A percentile compares a stretch with the other conserved stretches of the same genome.
phyloP scores from a whole-genome alignment of 352 stramenopile species.

The Peronospora destructor region DNA sequence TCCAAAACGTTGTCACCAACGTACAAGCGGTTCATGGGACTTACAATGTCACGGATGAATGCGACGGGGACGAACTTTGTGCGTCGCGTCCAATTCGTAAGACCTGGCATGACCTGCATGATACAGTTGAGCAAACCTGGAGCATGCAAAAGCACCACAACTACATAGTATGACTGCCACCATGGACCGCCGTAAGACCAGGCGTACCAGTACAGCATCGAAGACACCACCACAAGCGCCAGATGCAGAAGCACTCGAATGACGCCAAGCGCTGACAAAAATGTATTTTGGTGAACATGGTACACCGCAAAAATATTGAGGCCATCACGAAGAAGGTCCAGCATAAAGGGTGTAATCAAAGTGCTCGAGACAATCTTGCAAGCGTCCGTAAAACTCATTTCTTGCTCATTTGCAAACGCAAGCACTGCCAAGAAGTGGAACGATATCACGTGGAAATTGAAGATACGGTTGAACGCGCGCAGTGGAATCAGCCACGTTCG shows the following conservation, averaged over 20 bases:
- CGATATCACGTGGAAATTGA: slow-evolving; percentile 96
- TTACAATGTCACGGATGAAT: slow-evolving; percentile 77
- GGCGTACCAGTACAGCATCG: slow-evolving; percentile 81
- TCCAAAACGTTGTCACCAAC: slow-evolving; percentile 95
- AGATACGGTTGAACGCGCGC: slow-evolving; percentile 91
- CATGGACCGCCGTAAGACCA: slow-evolving; percentile 53
- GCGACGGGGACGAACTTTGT: slow-evolving; percentile 61
- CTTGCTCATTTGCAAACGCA: slow-evolving; percentile 88
- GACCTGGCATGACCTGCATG: slow-evolving; percentile 66
- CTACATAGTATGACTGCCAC: slow-evolving; percentile 62
- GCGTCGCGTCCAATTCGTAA: slow-evolving; percentile 77
- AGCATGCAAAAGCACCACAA: slow-evolving; percentile 49
- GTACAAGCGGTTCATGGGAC: slow-evolving; percentile 95
- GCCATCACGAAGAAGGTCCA: slow-evolving; percentile 85
- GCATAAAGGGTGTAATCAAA: slow-evolving; percentile 87
- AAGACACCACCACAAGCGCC: slow-evolving; percentile 42
- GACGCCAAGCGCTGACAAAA: slow-evolving; percentile 82
- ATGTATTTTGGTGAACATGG: slow-evolving; percentile 34
- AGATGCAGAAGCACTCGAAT: slow-evolving; percentile 77
- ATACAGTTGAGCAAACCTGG: slow-evolving; percentile 65
- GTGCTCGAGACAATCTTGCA: slow-evolving; percentile 86
- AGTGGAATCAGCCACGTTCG: slow-evolving; percentile 93
- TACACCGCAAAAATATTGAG: slow-evolving; percentile 89
- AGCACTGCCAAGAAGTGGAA: slow-evolving; percentile 93
- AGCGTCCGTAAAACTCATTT: slow-evolving; percentile 84